A percentile compares a stretch with the other conserved stretches of the same genome.
These are phyloP conservation scores for Eucalyptus dawsonii DNA, from an alignment of 345 rosid genomes.

Conservation along the genomic window DNA sequence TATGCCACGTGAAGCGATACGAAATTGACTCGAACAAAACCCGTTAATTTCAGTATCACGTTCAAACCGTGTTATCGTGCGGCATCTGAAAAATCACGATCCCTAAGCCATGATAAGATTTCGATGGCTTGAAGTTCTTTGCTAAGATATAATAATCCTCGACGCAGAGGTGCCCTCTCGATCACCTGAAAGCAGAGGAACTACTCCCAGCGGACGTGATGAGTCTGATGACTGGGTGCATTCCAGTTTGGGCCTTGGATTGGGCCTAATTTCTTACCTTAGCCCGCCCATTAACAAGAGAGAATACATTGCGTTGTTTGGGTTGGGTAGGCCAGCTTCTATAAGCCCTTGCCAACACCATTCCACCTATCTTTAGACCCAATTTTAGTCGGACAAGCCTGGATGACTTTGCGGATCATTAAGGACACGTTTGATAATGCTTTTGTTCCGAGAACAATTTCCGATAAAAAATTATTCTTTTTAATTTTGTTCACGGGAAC, in stretches of 20 bases:
- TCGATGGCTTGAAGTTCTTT: neutral
- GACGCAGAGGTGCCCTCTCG: neutral
- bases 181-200: neutral
- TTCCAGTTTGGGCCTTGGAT: neutral
- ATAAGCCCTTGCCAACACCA: neutral
- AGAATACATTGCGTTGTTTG: neutral
- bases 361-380: neutral
- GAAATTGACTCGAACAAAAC: accelerated
- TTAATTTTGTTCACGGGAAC: too few relatives aligned
- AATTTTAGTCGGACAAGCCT: neutral
- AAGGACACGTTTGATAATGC: too few relatives aligned
- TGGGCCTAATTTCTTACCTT: neutral
- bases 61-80: neutral
- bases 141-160: neutral
- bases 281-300: neutral
- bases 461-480: too few relatives aligned
- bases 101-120: neutral
- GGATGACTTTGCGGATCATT: accelerated
- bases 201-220: neutral
- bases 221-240: neutral
- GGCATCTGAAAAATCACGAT: neutral
- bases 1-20: accelerated
- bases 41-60: neutral
- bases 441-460: too few relatives aligned
- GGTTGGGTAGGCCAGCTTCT: neutral